phyloP scores from a whole-genome alignment of 139 green algal species.

The Desmodesmus armatus region DNA sequence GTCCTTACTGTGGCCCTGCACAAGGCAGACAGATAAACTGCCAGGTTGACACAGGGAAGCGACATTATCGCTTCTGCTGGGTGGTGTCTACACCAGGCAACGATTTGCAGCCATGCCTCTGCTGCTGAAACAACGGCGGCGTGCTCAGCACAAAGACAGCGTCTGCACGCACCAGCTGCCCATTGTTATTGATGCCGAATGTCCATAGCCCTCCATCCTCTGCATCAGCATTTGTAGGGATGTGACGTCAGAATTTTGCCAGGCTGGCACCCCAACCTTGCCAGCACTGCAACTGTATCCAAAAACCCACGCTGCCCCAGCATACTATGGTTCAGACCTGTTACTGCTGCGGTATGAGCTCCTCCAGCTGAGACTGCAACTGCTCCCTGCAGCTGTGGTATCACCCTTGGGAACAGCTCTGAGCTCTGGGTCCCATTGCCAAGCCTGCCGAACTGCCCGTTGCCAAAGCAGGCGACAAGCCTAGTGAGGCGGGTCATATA shows the following conservation, averaged over 20 bases:
- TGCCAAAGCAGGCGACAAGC: constrained; percentile 51
- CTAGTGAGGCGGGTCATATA: background rate
- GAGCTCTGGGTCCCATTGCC: constrained; percentile 52
- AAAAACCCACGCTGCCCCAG: background rate
- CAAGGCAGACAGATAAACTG: background rate
- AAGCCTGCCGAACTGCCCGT: constrained; percentile 58
- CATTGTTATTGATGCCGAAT: constrained; percentile 77
- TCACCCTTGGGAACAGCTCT: constrained; percentile 54
- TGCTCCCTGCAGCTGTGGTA: constrained; percentile 52
- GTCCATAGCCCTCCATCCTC: constrained; percentile 72
- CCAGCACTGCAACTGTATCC: background rate
- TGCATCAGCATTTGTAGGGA: constrained; percentile 10
- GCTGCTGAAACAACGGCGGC: background rate
- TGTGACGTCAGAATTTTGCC: background rate
- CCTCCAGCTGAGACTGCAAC: constrained; percentile 65
- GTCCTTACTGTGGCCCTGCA: no score
- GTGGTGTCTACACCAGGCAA: background rate
- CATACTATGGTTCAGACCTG: constrained; percentile 42
- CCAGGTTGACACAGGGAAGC: background rate
- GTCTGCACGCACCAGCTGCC: constrained; percentile 64
- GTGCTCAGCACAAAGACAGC: background rate
- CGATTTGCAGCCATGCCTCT: background rate
- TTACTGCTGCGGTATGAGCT: constrained; percentile 74
- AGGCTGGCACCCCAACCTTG: background rate
- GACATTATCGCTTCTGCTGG: background rate